phyloP scores from a whole-genome alignment of 768 basidiomycete species.

The Tulasnella calospora region DNA sequence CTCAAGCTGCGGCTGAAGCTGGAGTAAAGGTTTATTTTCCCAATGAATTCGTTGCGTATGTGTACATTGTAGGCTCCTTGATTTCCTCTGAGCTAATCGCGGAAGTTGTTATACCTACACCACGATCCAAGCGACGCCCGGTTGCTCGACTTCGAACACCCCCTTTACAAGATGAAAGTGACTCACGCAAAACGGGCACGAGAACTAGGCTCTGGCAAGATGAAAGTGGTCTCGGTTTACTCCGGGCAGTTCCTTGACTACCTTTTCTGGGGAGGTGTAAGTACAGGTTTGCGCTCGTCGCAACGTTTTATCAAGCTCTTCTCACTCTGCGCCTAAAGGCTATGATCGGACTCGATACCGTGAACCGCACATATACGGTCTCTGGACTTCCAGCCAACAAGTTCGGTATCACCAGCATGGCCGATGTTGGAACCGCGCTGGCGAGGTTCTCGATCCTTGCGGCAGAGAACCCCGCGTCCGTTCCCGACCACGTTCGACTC shows the following conservation, averaged over 20 bases:
- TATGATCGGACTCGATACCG: constrained; percentile 7
- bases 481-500: constrained; percentile 4
- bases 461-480: neutral
- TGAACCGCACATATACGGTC: neutral
- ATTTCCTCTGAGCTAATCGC: neutral
- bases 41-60: constrained; percentile 4
- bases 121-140: neutral
- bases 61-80: neutral
- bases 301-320: neutral
- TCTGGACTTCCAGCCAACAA: neutral
- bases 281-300: neutral
- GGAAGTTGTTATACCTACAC: neutral
- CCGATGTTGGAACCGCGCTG: constrained; percentile 7
- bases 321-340: neutral
- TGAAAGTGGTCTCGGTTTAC: constrained; percentile 5
- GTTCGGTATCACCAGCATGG: neutral
- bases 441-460: neutral
- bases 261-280: neutral
- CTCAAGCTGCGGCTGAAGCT: neutral
- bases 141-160: neutral
- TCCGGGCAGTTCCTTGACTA: neutral
- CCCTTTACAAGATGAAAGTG: neutral
- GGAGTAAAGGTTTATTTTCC: constrained; percentile 19
- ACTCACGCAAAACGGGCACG: neutral
- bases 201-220: neutral